These are phyloP conservation scores for Candida chauliodis DNA, from an alignment of 805 yeast genomes.

Conservation along the genomic window DNA sequence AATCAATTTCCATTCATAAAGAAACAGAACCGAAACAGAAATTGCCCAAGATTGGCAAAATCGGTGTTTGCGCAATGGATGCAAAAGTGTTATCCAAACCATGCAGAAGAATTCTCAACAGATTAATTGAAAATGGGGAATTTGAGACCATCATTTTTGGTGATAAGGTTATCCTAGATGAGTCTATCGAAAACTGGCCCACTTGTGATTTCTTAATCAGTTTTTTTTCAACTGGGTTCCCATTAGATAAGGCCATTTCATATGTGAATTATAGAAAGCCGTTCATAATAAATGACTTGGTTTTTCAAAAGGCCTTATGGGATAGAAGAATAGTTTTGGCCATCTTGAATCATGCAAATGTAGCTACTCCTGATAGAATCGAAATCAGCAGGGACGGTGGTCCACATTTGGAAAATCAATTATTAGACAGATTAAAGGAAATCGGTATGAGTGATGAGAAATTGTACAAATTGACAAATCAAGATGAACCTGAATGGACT, in stretches of 20 bases:
- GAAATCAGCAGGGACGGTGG: constrained; percentile 97
- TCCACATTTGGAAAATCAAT: constrained; percentile 68
- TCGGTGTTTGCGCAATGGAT: constrained; percentile 99
- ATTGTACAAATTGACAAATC: constrained; percentile 60
- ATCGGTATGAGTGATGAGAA: constrained; percentile 38
- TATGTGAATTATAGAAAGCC: constrained; percentile 91
- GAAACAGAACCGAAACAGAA: constrained; percentile 42
- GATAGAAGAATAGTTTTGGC: constrained; percentile 86
- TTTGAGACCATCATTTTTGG: constrained; percentile 96
- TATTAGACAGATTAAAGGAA: constrained; percentile 44
- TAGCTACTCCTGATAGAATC: constrained; percentile 84
- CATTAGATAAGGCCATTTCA: constrained; percentile 89
- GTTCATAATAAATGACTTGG: constrained; percentile 79
- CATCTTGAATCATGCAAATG: constrained; percentile 74
- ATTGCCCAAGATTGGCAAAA: constrained; percentile 77
- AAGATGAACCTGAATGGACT: constrained; percentile 73
- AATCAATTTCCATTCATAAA: constrained; percentile 29
- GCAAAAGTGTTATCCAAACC: constrained; percentile 94
- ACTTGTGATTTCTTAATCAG: constrained; percentile 93
- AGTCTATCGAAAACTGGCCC: constrained; percentile 96
- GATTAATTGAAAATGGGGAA: constrained; percentile 88
- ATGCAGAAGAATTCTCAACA: constrained; percentile 82
- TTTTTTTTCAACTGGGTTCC: constrained; percentile 95
- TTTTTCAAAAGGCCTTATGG: constrained; percentile 94
- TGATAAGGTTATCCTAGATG: constrained; percentile 94